Base-by-base conservation (phyloP, 2,329 filamentous ascomycete species). In the Juglanconis sp. region DNA sequence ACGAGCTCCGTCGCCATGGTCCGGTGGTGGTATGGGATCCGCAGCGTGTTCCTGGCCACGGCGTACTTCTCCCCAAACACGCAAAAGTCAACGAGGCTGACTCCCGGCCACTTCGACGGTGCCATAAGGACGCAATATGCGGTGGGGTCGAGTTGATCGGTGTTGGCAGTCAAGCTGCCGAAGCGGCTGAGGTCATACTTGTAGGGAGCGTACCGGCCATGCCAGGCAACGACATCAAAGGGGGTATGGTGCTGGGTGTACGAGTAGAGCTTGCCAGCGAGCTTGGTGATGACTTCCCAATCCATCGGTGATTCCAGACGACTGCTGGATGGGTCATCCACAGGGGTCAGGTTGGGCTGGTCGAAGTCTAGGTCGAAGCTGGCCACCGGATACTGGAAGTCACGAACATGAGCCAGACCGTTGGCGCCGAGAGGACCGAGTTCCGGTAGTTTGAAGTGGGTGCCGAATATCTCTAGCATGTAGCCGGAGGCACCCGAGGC, bases 151-250 rank as follows among this genome's bases (percentile, higher is more conserved):
- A 84, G 84, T 66, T 88, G 85, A 69, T 88, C 85, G 66, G 79
- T 81, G 10, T 81, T 82, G 57, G 85, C 80, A 59, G 76, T 77
- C 56, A 85, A 84, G 74, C 81, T 71, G 74, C 79, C 77, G 79
- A 85, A 69, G 59, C 79, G 80, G n/a, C 77, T 77, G 4, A 80
- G 69, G 57, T 80, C 79, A 67, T 82, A 82, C 68, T 81, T 81
- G 61, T 61, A 64, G 1, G 66, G 64, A 59, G 83, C 83, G 68
- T 87, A 87, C 52, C 81, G 81, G 35, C 86, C 86, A 65, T 88
- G 85, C 85, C 86, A 88, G 4, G 85, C 85, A 0, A 87, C 85
- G 3, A 88, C 85, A 63, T 89, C 85, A 63, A 88, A 88, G 0
- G 85, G 85, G 2, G 81, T 86, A 68, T 88, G 85, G 36, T 76